Percentiles rank a stretch among this genome's conserved stretches.
Evolutionary conservation across 2,329 filamentous ascomycete genomes (phyloP).

Genomic region (Calycina herbarum): DNA sequence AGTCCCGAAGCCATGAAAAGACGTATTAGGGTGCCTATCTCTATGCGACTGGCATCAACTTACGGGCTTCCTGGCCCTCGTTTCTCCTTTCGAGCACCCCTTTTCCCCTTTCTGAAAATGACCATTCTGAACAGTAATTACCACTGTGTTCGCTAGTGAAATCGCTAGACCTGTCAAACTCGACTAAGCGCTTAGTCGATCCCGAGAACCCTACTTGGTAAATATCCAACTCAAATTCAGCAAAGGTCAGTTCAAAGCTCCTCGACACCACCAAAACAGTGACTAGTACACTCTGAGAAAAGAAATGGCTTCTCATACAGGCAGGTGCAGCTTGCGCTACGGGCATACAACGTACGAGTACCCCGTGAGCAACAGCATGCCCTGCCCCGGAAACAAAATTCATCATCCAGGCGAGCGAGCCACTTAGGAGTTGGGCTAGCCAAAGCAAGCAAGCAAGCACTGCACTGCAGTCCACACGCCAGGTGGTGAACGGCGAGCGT

Average conservation of each 20-base stretch:
- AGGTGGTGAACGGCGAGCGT: constrained; percentile 3
- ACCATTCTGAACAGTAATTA: background rate
- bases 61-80: background rate
- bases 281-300: background rate
- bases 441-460: background rate
- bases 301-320: background rate
- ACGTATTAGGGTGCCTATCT: background rate
- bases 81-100: background rate
- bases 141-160: background rate
- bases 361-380: background rate
- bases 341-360: background rate
- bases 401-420: background rate
- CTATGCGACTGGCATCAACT: background rate
- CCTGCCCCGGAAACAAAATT: constrained; percentile 4
- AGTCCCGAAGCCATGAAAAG: background rate
- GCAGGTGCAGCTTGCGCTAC: background rate
- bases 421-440: background rate
- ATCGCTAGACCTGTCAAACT: background rate
- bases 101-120: background rate
- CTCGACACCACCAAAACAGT: background rate
- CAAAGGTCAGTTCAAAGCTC: background rate
- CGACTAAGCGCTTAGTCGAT: background rate
- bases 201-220: background rate
- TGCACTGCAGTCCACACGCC: background rate
- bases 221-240: constrained; percentile 1